Evolutionary conservation across 2,329 filamentous ascomycete genomes (phyloP).

Genomic region (Penicillium sp.): DNA sequence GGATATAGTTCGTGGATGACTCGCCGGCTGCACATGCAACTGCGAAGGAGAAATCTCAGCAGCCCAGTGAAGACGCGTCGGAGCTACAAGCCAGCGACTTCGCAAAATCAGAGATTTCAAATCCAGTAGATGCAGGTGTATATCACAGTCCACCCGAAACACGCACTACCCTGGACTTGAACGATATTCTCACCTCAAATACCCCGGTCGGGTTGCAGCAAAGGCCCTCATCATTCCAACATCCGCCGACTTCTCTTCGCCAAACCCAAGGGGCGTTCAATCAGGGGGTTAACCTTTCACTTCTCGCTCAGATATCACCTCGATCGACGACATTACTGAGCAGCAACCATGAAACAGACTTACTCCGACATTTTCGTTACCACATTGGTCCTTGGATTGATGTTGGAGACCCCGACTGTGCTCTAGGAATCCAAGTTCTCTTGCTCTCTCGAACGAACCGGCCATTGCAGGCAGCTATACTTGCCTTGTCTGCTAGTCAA

Average conservation of each 20-base stretch:
- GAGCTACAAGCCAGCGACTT: neutral
- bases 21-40: constrained; percentile 22
- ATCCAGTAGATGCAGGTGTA: neutral
- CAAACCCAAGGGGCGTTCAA: neutral
- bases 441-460: constrained; percentile 29
- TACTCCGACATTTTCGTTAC: constrained; percentile 36
- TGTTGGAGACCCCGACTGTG: constrained; percentile 31
- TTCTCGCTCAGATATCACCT: neutral
- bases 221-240: constrained; percentile 6
- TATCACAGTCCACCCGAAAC: constrained; percentile 4
- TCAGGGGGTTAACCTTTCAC: neutral
- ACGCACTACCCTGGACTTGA: constrained; percentile 13
- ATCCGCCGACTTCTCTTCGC: neutral
- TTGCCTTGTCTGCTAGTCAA: constrained; percentile 31
- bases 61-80: neutral
- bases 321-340: constrained; percentile 9
- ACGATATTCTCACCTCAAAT: constrained; percentile 15
- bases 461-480: constrained; percentile 28
- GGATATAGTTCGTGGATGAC: constrained; percentile 30
- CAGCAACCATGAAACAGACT: constrained; percentile 29
- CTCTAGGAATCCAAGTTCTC: constrained; percentile 30
- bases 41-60: constrained; percentile 12
- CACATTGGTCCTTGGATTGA: constrained; percentile 36
- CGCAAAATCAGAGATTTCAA: constrained; percentile 3
- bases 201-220: neutral